These are phyloP conservation scores for Musa schizocarpa DNA, from an alignment of 176 grass and related monocot genomes.

Conservation along the genomic window DNA sequence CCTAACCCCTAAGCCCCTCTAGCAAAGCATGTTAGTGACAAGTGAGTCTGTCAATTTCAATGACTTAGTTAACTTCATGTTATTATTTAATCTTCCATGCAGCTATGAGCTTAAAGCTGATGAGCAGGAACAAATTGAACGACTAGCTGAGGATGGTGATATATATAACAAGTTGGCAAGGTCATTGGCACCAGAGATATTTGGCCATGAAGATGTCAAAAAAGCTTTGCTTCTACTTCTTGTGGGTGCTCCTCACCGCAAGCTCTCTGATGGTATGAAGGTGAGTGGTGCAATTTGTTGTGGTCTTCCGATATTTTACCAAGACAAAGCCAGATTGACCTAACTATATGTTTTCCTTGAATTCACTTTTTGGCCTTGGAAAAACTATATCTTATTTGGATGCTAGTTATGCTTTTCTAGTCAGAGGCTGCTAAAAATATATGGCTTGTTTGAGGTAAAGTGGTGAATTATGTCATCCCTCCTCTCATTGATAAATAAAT, in stretches of 20 bases:
- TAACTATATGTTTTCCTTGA: background rate
- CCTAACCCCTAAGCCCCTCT: background rate
- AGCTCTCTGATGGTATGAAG: constrained; percentile 97
- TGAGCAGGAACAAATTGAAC: constrained; percentile 89
- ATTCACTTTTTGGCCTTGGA: background rate
- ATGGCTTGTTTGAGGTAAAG: too few species aligned
- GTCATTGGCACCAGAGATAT: constrained; percentile 98
- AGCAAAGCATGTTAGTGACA: background rate
- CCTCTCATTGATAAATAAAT: background rate
- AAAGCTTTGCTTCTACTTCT: constrained; percentile 89
- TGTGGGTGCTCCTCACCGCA: constrained; percentile 87
- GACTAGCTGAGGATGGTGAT: constrained; percentile 88
- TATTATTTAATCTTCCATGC: constrained; percentile 5
- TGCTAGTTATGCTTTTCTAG: background rate
- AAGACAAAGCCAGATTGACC: background rate
- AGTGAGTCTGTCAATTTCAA: too few species aligned
- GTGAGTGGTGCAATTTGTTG: constrained; percentile 19
- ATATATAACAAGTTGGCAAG: constrained; percentile 84
- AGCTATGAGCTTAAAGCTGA: constrained; percentile 97
- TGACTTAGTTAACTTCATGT: background rate
- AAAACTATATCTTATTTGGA: background rate
- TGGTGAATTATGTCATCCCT: background rate
- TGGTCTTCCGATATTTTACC: background rate
- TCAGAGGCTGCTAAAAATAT: too few species aligned
- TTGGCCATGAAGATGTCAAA: constrained; percentile 98